Conservation (phyloP, 805 yeast genomes). For the Scheffersomyces amazonensis region DNA sequence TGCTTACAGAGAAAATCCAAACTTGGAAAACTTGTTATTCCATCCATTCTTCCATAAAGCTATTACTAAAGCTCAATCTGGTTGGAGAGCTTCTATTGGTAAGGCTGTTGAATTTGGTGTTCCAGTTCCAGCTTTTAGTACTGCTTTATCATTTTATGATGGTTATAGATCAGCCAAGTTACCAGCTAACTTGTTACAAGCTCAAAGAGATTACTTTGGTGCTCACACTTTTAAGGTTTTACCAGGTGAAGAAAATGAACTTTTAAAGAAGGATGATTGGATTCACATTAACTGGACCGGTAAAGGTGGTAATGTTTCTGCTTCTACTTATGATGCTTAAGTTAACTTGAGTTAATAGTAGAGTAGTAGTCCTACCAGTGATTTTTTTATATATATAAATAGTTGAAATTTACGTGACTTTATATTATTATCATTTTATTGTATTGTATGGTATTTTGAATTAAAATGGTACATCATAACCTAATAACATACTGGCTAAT, state of each 20-base stretch:
- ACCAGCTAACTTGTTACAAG: conserved; percentile 98
- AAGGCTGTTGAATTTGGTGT: conserved; percentile 82
- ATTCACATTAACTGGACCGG: conserved; percentile 99
- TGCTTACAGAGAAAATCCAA: conserved; percentile 92
- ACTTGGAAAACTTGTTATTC: conserved; percentile 92
- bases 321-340: conserved; percentile 91
- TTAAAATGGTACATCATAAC: conserved; percentile 25
- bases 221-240: conserved; percentile 98
- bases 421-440: neutral
- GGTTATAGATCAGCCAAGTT: conserved; percentile 95
- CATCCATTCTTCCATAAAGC: conserved; percentile 93
- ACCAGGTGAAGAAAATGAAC: conserved; percentile 77
- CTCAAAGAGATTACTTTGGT: conserved; percentile 99
- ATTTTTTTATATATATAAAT: too few relatives aligned
- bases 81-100: conserved; percentile 90
- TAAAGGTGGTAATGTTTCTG: conserved; percentile 96
- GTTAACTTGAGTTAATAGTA: too few relatives aligned
- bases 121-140: conserved; percentile 96
- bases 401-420: too few relatives aligned
- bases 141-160: conserved; percentile 97
- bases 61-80: conserved; percentile 85
- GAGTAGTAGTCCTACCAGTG: too few relatives aligned
- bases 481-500: conserved; percentile 37
- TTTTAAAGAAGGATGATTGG: conserved; percentile 74
- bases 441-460: neutral